These are phyloP conservation scores for Cercophora sp. DNA, from an alignment of 495 filamentous ascomycete species.

Conservation along the genomic window DNA sequence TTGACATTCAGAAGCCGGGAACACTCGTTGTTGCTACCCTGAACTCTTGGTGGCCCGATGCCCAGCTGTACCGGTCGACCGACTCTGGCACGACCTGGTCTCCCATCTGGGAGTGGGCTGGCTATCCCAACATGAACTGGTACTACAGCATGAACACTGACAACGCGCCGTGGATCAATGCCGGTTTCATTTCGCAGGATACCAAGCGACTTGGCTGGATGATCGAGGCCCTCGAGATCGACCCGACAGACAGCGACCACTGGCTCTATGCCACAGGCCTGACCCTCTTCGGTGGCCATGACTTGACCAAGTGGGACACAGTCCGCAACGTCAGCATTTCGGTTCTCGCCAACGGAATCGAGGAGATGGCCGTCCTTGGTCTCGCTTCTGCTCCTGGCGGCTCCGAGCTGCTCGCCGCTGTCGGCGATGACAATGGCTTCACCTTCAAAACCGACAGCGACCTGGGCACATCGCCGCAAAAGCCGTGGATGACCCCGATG, in stretches of 20 bases:
- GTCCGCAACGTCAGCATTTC: constrained; percentile 46
- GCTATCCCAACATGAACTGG: constrained; percentile 42
- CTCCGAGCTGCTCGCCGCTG: constrained; percentile 50
- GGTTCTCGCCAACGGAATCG: constrained; percentile 55
- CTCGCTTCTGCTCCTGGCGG: constrained; percentile 51
- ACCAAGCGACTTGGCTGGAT: constrained; percentile 58
- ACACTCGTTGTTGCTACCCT: constrained; percentile 53
- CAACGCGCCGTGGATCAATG: constrained; percentile 48
- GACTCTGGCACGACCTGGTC: constrained; percentile 54
- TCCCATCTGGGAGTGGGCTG: constrained; percentile 47
- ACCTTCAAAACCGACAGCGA: constrained; percentile 37
- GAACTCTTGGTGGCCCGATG: constrained; percentile 59
- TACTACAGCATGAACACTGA: constrained; percentile 41
- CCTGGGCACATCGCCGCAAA: constrained; percentile 44
- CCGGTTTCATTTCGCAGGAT: constrained; percentile 42
- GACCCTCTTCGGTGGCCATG: constrained; percentile 52
- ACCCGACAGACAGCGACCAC: constrained; percentile 57
- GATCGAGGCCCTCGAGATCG: constrained; percentile 58
- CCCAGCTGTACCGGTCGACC: constrained; percentile 49
- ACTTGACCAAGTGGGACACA: constrained; percentile 49
- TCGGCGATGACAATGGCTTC: constrained; percentile 59
- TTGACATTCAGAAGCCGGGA: constrained; percentile 53
- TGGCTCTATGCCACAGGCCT: constrained; percentile 57
- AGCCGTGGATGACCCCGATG: constrained; percentile 46
- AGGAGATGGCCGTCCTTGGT: constrained; percentile 53